Evolutionary conservation across 2,329 filamentous ascomycete species (phyloP).

Genomic region (Mycocentrospora acerina): DNA sequence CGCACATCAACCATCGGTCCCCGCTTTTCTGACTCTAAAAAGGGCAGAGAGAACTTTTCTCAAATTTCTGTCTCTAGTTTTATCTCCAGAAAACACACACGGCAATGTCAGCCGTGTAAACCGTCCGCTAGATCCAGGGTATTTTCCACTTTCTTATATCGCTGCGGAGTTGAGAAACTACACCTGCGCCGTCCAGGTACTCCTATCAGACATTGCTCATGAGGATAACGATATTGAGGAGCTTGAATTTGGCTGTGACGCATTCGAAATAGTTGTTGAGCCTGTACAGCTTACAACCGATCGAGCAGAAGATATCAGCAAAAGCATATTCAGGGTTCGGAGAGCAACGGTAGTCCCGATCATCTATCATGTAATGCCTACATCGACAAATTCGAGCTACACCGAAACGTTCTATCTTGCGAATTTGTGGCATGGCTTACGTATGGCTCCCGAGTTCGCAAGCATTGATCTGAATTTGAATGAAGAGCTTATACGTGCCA

Average conservation of each 20-base stretch:
- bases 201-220: slow-evolving; percentile 59
- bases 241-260: slow-evolving; percentile 65
- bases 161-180: slow-evolving; percentile 62
- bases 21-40: slow-evolving; percentile 67
- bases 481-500: slow-evolving; percentile 52
- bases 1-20: slow-evolving; percentile 41
- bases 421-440: slow-evolving; percentile 60
- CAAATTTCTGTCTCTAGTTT: slow-evolving; percentile 64
- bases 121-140: slow-evolving; percentile 60
- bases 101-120: slow-evolving; percentile 26
- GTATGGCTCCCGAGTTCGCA: slow-evolving; percentile 63
- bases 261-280: slow-evolving; percentile 63
- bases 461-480: slow-evolving; percentile 63
- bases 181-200: slow-evolving; percentile 67
- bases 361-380: slow-evolving; percentile 41
- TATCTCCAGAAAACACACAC: slow-evolving; percentile 50
- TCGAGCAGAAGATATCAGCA: slow-evolving; percentile 53
- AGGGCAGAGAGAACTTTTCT: slow-evolving; percentile 68
- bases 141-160: slow-evolving; percentile 63
- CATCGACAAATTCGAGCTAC: slow-evolving; percentile 19
- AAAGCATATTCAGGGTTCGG: slow-evolving; percentile 59
- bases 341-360: slow-evolving; percentile 59
- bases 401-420: slow-evolving; percentile 52
- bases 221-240: slow-evolving; percentile 63
- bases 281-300: slow-evolving; percentile 21